Evolutionary conservation across 257 asterid species (phyloP).

Genomic region (Ballota nigra): DNA sequence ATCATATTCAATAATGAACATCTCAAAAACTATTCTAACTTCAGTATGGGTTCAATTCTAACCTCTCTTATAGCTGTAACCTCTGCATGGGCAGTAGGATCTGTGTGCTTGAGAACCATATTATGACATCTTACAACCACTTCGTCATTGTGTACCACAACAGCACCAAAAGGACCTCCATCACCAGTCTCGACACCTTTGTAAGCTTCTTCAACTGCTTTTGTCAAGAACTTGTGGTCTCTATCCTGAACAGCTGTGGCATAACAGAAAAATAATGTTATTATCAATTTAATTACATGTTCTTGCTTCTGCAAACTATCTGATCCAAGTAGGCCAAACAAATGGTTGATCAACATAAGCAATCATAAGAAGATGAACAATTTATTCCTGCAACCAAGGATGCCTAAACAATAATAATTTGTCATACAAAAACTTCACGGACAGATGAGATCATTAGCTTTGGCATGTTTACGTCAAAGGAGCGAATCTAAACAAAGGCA

Average conservation of each 20-base stretch:
- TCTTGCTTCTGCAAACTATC: conserved; percentile 17
- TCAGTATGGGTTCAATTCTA: conserved; percentile 23
- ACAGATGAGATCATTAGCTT: neutral
- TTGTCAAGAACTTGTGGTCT: conserved; percentile 85
- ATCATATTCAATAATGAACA: neutral
- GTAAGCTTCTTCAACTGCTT: conserved; percentile 97
- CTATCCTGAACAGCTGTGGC: conserved; percentile 81
- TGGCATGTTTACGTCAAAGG: neutral
- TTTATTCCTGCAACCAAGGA: neutral
- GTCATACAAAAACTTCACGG: neutral
- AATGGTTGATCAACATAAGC: conserved; percentile 17
- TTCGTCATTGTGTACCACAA: conserved; percentile 77
- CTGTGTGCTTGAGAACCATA: conserved; percentile 72
- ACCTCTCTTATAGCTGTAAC: conserved; percentile 99
- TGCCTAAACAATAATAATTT: neutral
- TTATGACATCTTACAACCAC: conserved; percentile 94
- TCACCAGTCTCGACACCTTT: conserved; percentile 91
- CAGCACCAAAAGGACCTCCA: conserved; percentile 99
- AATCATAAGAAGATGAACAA: neutral
- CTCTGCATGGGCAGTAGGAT: conserved; percentile 99
- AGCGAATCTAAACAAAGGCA: neutral
- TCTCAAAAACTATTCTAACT: neutral
- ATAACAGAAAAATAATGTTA: conserved; percentile 15
- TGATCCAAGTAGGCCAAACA: neutral
- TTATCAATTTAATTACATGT: neutral